A percentile compares a stretch with the other conserved stretches of the same genome.
Conservation (phyloP, 495 filamentous ascomycete species). For the Aspergillus hancockii region DNA sequence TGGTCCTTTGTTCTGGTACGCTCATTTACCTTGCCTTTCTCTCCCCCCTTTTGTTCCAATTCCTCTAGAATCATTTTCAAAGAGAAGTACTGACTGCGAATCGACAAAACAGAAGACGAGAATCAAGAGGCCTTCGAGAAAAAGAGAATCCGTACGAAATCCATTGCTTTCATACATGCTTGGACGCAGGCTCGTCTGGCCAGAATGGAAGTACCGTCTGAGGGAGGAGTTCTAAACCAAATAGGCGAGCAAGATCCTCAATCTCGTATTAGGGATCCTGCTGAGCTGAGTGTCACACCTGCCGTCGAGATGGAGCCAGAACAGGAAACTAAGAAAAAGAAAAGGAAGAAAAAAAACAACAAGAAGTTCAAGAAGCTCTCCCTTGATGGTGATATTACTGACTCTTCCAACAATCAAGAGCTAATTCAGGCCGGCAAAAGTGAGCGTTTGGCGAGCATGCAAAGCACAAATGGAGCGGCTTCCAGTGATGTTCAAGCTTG, state of each 20-base stretch:
- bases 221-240: not conserved
- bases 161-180: constrained; percentile 15
- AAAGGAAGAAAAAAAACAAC: constrained; percentile 20
- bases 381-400: not conserved
- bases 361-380: constrained; percentile 9
- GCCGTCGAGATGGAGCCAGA: not conserved
- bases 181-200: constrained; percentile 10
- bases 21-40: not conserved
- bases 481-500: not conserved
- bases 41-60: not conserved
- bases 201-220: not conserved
- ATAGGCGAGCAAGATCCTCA: not conserved
- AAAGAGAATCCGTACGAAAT: constrained; percentile 9
- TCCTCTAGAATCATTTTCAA: not conserved
- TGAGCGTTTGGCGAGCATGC: not conserved
- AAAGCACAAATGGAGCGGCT: not conserved
- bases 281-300: not conserved
- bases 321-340: constrained; percentile 6
- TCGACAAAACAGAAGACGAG: not conserved
- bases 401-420: not conserved
- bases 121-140: not conserved
- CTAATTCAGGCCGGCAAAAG: not conserved
- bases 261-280: not conserved
- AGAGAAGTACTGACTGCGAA: not conserved
- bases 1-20: not conserved